Evolutionary conservation across 2,329 filamentous ascomycete species (phyloP), one percentile per base, ranked within the genome.

Genomic region (Cladosporium velox): DNA sequence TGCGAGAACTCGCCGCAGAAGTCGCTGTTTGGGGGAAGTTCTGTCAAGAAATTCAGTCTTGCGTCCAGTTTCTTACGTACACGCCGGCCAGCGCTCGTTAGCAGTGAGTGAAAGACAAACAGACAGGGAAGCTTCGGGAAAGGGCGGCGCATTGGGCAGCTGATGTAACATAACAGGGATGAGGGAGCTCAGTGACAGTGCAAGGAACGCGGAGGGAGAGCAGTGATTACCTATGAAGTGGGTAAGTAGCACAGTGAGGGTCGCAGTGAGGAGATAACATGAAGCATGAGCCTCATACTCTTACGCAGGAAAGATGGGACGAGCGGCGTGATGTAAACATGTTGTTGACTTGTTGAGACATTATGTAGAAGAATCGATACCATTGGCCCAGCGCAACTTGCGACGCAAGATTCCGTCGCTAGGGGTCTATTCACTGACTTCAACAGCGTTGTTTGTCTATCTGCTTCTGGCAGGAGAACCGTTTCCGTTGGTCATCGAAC

Each of bases 381-480:
- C n/a, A 47, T 47, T 47, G 41, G 41, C n/a, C 18, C 38, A n/a
- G 18, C 38, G 38, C 38, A 15, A 44, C 38, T 15, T 44, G 7
- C 3, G 30, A 30, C 8, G 18, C 30, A 21, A 32, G 26, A 3
- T 47, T 47, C 41, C 41, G n/a, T 47, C n/a, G n/a, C 41, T 47
- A 47, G 41, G 38, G n/a, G 41, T 47, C 41, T 21, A 47, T 47
- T 21, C 41, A 47, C 41, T 47, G 41, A 24, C 41, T 47, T 47
- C n/a, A 21, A 47, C 41, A 24, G 41, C 41, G 49, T 26, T 52
- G 12, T 8, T 38, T 15, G 34, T 10, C 30, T 58, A 61, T 41
- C 59, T 52, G 47, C 59, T 62, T 52, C 44, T 35, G 6, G 59
- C 47, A 15, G 44, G 59, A 18, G 59, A 54, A 24, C 57, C 57